These are phyloP conservation scores for Lichtheimia ramosa DNA, from an alignment of 371 early-diverging fungal genomes.

Conservation along the genomic window DNA sequence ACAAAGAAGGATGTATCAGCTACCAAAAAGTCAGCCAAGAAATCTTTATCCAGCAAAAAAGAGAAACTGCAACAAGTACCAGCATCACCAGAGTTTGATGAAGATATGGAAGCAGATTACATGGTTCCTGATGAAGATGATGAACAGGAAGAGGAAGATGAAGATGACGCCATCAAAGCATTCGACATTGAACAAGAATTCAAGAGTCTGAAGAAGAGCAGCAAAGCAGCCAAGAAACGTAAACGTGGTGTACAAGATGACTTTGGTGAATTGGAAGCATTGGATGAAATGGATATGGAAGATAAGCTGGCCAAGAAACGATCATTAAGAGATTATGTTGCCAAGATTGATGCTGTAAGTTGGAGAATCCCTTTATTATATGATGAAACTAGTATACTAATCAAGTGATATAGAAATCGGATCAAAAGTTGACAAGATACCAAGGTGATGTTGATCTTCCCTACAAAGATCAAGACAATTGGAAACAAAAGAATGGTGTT, in stretches of 20 bases:
- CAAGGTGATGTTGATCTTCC: conserved; percentile 80
- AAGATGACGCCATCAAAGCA: conserved; percentile 25
- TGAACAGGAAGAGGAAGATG: conserved; percentile 28
- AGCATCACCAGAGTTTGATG: conserved; percentile 3
- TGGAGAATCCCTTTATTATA: neutral
- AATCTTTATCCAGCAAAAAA: conserved; percentile 6
- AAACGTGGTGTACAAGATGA: conserved; percentile 61
- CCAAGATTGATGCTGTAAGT: conserved; percentile 69
- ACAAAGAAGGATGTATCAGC: neutral
- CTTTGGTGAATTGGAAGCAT: conserved; percentile 75
- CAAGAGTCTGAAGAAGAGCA: conserved; percentile 41
- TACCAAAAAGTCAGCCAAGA: neutral
- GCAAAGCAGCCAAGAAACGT: conserved; percentile 36
- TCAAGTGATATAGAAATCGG: conserved; percentile 28
- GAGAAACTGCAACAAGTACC: conserved; percentile 18
- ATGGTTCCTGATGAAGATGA: neutral
- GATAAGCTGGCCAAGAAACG: conserved; percentile 76
- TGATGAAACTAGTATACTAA: neutral
- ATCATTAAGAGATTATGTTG: conserved; percentile 72
- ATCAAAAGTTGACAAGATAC: conserved; percentile 46
- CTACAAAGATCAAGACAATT: conserved; percentile 61
- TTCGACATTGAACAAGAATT: conserved; percentile 51
- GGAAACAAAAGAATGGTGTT: conserved; percentile 55
- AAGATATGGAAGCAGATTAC: too few relatives aligned
- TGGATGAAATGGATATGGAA: conserved; percentile 77